phyloP scores from a whole-genome alignment of 108 stramenopile species.

The Nitzschia sp. region DNA sequence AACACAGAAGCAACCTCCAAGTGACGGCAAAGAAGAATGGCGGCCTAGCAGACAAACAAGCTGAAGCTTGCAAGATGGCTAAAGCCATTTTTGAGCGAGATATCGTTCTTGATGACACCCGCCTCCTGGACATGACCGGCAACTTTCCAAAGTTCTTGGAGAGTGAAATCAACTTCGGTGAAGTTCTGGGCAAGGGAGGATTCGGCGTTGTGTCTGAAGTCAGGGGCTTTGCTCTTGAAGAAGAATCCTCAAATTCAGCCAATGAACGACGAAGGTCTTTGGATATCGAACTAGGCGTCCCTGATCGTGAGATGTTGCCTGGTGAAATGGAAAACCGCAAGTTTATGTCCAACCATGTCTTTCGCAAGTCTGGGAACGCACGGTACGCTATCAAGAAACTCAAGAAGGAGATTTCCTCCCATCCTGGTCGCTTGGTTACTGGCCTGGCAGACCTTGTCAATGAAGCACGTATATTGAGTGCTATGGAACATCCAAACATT shows the following conservation, averaged over 20 bases:
- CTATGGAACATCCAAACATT: conserved; percentile 66
- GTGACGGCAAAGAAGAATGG: too few relatives aligned
- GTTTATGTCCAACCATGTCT: conserved; percentile 54
- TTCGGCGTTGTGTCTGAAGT: conserved; percentile 67
- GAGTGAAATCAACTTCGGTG: conserved; percentile 44
- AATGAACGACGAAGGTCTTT: conserved; percentile 10
- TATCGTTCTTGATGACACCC: neutral
- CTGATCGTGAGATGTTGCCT: conserved; percentile 15
- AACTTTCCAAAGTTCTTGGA: conserved; percentile 32
- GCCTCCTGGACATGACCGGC: conserved; percentile 19
- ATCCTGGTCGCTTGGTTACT: conserved; percentile 21
- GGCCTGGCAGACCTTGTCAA: conserved; percentile 57
- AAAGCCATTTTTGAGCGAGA: neutral
- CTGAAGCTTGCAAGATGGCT: conserved; percentile 3
- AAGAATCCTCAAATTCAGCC: neutral
- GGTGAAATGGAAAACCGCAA: conserved; percentile 39
- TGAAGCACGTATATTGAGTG: conserved; percentile 58
- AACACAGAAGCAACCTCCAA: too few relatives aligned
- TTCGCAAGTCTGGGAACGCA: conserved; percentile 49
- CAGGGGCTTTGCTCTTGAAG: conserved; percentile 19
- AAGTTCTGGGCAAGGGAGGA: conserved; percentile 60
- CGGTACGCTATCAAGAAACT: conserved; percentile 55
- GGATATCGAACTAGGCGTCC: conserved; percentile 1
- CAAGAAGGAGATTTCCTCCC: conserved; percentile 12
- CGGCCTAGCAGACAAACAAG: neutral